These are phyloP conservation scores for Bretschneidera sinensis DNA, from an alignment of 345 rosid genomes.

Conservation along the genomic window DNA sequence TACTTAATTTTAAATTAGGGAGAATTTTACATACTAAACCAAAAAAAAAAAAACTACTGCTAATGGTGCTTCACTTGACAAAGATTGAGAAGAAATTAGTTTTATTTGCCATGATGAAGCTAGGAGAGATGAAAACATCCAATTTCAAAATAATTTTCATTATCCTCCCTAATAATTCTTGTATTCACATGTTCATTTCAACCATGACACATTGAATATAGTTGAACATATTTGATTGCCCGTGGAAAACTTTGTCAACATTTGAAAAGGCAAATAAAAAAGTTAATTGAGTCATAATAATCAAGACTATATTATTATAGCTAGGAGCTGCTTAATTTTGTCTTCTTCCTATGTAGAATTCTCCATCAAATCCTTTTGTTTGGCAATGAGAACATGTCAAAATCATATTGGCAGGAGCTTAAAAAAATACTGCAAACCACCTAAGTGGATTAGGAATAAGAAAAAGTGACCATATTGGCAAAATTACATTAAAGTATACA, in stretches of 20 bases:
- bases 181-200: neutral
- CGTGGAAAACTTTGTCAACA: neutral
- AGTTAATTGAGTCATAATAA: neutral
- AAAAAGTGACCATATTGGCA: too few species aligned
- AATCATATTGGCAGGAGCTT: slow-evolving; percentile 12
- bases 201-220: neutral
- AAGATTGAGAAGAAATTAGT: too few species aligned
- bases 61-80: too few species aligned
- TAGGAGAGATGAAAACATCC: too few species aligned
- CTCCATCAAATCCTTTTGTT: neutral
- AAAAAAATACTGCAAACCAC: neutral
- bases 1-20: too few species aligned
- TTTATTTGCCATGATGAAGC: too few species aligned
- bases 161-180: neutral
- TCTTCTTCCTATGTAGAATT: neutral
- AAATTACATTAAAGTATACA: too few species aligned
- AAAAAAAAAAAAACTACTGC: too few species aligned
- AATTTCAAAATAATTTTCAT: neutral
- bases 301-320: neutral
- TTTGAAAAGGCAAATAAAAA: neutral
- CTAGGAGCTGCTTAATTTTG: slow-evolving; percentile 2
- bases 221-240: neutral
- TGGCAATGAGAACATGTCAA: neutral
- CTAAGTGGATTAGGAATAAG: neutral
- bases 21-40: too few species aligned